Conservation (phyloP, 805 yeast genomes). For the Sungouiozyma intestinalis region DNA sequence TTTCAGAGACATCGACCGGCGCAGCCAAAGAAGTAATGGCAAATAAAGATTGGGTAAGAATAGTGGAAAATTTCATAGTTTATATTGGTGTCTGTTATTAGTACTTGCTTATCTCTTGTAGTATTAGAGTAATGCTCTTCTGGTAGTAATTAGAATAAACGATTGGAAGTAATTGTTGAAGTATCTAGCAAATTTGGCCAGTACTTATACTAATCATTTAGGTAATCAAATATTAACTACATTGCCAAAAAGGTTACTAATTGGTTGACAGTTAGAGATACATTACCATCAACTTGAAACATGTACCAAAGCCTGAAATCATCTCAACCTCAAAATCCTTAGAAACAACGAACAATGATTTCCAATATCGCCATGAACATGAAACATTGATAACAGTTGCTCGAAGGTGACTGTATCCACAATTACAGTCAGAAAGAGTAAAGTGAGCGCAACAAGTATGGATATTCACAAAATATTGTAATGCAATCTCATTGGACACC, state of each 20-base stretch:
- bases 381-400: neutral
- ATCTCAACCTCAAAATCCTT: neutral
- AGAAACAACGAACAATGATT: too few species aligned
- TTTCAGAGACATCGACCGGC: constrained; percentile 15
- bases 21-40: constrained; percentile 12
- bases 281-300: too few species aligned
- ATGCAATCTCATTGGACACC: constrained; percentile 5
- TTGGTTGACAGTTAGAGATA: too few species aligned
- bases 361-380: neutral
- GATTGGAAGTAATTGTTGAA: neutral
- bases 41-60: constrained; percentile 9
- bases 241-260: neutral
- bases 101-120: constrained; percentile 1
- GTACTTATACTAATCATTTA: too few species aligned
- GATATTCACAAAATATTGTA: neutral
- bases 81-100: neutral
- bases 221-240: neutral
- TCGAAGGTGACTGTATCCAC: neutral
- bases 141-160: too few species aligned
- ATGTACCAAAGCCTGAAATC: neutral
- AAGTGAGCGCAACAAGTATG: neutral
- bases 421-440: too few species aligned
- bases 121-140: neutral
- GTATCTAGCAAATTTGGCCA: neutral
- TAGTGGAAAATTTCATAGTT: constrained; percentile 15